Conservation (phyloP, 108 stramenopile species). For the Cyclotella baltica region DNA sequence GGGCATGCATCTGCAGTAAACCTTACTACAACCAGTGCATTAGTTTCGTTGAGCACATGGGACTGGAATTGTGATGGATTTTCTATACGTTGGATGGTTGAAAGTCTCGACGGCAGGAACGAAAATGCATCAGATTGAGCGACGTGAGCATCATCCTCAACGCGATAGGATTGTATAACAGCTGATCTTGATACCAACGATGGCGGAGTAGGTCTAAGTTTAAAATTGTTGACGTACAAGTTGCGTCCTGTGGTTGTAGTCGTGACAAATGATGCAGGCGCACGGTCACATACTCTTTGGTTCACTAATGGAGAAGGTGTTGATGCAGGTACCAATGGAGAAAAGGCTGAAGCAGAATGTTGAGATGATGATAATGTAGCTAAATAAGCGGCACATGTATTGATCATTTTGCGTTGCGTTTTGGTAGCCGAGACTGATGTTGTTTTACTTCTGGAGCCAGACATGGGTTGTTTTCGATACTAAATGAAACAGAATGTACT, state of each 20-base stretch:
- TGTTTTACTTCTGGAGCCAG: background rate
- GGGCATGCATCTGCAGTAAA: slow-evolving; percentile 42
- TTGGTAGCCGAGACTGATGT: background rate
- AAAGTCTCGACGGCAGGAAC: slow-evolving; percentile 25
- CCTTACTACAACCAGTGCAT: slow-evolving; percentile 27
- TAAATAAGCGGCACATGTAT: background rate
- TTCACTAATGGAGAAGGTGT: background rate
- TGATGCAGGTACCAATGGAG: background rate
- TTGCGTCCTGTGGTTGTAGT: background rate
- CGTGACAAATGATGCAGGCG: background rate
- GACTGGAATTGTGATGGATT: slow-evolving; percentile 27
- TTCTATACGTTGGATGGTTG: slow-evolving; percentile 26
- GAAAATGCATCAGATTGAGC: slow-evolving; percentile 32
- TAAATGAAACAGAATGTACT: too few species aligned
- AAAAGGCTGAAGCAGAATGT: background rate
- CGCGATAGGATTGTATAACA: slow-evolving; percentile 36
- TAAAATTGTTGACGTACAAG: background rate
- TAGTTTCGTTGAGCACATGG: slow-evolving; percentile 13
- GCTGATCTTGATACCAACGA: slow-evolving; percentile 13
- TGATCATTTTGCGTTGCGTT: background rate
- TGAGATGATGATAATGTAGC: background rate
- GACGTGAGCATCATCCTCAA: slow-evolving; percentile 25
- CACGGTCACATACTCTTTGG: background rate
- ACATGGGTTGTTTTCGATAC: too few species aligned
- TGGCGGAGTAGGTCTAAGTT: background rate